Conservation (phyloP, 2,329 filamentous ascomycete genomes). For the Neofusicoccum cordaticola region DNA sequence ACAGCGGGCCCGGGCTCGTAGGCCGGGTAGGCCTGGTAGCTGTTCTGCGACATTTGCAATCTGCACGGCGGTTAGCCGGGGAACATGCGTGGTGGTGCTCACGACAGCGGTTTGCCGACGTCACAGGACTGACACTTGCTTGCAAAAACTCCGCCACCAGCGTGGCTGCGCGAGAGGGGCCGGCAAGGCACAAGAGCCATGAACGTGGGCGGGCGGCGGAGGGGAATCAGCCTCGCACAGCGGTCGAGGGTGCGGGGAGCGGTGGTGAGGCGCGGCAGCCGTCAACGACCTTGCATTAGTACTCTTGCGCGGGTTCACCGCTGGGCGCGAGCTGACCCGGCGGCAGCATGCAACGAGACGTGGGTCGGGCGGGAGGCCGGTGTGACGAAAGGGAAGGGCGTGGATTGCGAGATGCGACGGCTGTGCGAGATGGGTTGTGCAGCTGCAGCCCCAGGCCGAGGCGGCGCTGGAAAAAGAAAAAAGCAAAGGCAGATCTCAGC, state of each 20-base stretch:
- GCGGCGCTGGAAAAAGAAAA: neutral
- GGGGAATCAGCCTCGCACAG: slow-evolving; percentile 3
- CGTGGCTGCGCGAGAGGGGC: neutral
- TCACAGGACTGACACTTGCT: neutral
- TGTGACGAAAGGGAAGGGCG: slow-evolving; percentile 5
- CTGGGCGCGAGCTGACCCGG: neutral
- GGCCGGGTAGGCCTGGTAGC: neutral
- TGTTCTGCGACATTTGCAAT: slow-evolving; percentile 3
- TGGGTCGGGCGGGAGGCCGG: neutral
- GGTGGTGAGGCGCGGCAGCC: neutral
- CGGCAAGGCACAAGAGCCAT: neutral
- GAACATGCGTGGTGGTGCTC: neutral
- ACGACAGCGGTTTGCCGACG: neutral
- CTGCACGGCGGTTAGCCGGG: neutral
- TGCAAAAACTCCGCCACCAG: neutral
- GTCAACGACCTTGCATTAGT: slow-evolving; percentile 4
- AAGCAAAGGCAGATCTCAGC: neutral
- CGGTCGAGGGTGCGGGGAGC: slow-evolving; percentile 7
- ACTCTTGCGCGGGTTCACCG: slow-evolving; percentile 3
- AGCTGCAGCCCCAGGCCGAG: neutral
- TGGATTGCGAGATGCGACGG: neutral
- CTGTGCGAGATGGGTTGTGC: slow-evolving; percentile 1
- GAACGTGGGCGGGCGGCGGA: neutral
- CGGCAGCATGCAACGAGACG: neutral
- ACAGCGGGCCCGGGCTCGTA: neutral